Evolutionary conservation across 1,284 basidiomycete species (phyloP), one percentile per base, ranked within the genome.

Genomic region (Cryptococcus sp.): DNA sequence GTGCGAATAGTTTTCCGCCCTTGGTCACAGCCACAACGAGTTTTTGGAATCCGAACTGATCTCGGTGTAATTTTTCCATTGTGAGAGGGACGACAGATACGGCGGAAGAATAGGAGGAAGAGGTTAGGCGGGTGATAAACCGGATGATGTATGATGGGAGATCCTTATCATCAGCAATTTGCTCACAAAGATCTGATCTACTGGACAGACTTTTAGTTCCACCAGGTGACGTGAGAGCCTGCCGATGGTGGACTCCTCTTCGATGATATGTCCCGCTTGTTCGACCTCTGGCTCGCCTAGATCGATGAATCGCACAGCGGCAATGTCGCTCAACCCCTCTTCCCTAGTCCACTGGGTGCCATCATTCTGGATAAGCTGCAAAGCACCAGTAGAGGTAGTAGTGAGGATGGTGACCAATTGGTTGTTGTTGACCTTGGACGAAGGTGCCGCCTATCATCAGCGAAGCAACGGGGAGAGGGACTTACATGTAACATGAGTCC

Each of bases 11-110:
- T 67, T 90, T 91, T 18, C 91, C 90, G 31, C 81, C 78, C 1
- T 76, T 61, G 1, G 88, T 90, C 0, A 84, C 86, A 2, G 80
- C 80, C 2, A 96, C 81, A 46, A 93, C 80, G 37, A 97, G 72
- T 70, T 96, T 90, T 45, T 87, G 81, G 73, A 96, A 90, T 0
- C 91, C 92, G 67, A 94, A 96, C 1, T 84, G 76, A 66, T 96
- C 90, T 2, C 87, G 82, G 46, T 78, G 77, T 0, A 85, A 76
- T 19, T 55, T 48, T 14, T 56, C 60, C 13, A 66, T 53, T n/a
- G 68, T 64, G 13, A 70, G 70, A 39, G 74, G 77, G 10, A 71
- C 59, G 2, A 78, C 70, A 11, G 69, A 60, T 37, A 68, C 54
- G 49, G 79, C 74, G 19, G 78, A 78, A 19, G 81, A 79, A 62